Evolutionary conservation across 2,329 filamentous ascomycete genomes (phyloP), one percentile per base, ranked within the genome.

Genomic region (Sporothrix dimorphospora): DNA sequence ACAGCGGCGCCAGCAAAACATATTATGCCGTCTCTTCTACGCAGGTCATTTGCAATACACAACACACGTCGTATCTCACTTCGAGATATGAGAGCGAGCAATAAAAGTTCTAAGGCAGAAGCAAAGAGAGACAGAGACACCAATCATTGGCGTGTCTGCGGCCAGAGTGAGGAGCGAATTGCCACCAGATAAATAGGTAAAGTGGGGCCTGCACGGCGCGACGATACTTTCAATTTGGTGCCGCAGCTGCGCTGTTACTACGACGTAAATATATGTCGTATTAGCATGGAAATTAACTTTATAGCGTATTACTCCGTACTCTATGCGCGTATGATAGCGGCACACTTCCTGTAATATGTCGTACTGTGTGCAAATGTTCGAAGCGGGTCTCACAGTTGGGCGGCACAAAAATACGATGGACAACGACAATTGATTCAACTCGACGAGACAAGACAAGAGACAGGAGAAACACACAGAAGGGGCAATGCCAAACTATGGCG

Each of bases 221-320:
- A 19, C n/a, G 34, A 63, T 63, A 63, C 57, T 40, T 24, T 24
- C 11, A 24, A 40, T 38, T 24, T 42, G 34, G 34, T 14, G 34
- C 57, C 34, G 27, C n/a, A n/a, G n/a, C n/a, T n/a, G n/a, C n/a
- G n/a, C 38, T 27, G 40, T 65, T 14, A 45, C n/a, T 45, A 45
- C 42, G 3, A 45, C 11, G 7, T 45, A 45, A 65, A 47, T 65
- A 30, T 65, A 51, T 19, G 47, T 14, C 19, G 47, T 51, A 65
- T 47, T 65, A 65, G 59, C 61, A 65, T 30, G 14, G 61, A 27
- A 8, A 30, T 47, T 65, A 65, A 65, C 47, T 19, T 47, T 30
- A 65, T 65, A 45, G 61, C 61, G 21, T 45, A 16, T n/a, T n/a
- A n/a, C n/a, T n/a, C n/a, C n/a, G n/a, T n/a, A n/a, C n/a, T n/a